Percentiles rank a stretch among this genome's conserved stretches.
phyloP scores from a whole-genome alignment of 129 eudicot species.

The Heracleum sosnowskyi region DNA sequence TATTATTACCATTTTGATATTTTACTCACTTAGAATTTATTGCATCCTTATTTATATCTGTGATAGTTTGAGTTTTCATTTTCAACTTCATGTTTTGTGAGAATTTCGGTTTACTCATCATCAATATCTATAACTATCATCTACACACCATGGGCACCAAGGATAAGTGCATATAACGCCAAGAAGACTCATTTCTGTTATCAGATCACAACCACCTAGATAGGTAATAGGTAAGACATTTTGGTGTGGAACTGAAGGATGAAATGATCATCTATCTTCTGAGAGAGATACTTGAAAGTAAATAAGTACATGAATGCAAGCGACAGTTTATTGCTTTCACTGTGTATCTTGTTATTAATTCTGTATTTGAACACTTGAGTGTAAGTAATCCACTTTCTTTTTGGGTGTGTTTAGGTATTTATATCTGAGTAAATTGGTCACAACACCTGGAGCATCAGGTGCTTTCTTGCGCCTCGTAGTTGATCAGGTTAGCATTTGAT shows the following conservation, averaged over 20 bases:
- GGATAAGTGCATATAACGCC: neutral
- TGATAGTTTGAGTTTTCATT: neutral
- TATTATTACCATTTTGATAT: neutral
- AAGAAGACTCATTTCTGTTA: neutral
- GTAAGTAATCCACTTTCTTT: neutral
- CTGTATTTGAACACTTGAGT: neutral
- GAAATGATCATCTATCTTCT: neutral
- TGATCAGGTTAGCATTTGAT: conserved; percentile 62
- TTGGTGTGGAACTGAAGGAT: neutral
- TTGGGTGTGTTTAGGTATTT: conserved; percentile 49
- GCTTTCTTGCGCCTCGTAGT: conserved; percentile 80
- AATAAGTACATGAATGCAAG: neutral
- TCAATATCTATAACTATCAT: neutral
- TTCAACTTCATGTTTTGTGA: neutral
- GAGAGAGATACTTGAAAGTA: neutral
- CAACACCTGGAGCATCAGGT: conserved; percentile 69
- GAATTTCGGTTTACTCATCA: neutral
- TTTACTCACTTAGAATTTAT: neutral
- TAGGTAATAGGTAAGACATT: neutral
- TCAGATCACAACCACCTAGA: neutral
- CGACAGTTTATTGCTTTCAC: neutral
- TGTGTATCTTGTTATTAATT: neutral
- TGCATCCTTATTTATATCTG: neutral
- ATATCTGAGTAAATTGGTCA: conserved; percentile 75
- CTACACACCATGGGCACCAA: neutral